A percentile compares a stretch with the other conserved stretches of the same genome.
phyloP scores from a whole-genome alignment of 2,329 filamentous ascomycete species.

The Didymella sp. region DNA sequence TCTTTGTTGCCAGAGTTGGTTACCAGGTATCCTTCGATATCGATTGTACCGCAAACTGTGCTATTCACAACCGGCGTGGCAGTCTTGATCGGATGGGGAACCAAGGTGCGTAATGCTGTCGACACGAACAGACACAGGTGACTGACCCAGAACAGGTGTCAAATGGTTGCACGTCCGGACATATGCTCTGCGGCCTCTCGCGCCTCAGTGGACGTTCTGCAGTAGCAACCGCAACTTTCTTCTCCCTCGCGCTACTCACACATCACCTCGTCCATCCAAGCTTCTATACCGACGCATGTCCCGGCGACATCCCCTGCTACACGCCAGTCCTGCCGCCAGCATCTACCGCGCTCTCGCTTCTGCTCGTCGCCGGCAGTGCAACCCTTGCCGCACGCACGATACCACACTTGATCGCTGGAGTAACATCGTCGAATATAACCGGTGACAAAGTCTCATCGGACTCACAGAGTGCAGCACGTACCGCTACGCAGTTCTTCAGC shows the following conservation, averaged over 20 bases:
- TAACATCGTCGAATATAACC: conserved; percentile 2
- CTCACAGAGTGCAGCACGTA: conserved; percentile 34
- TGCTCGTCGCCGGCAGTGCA: conserved; percentile 46
- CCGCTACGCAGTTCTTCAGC: conserved; percentile 53
- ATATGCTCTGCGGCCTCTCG: conserved; percentile 62
- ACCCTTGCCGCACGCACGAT: conserved; percentile 31
- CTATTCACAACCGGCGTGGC: conserved; percentile 53
- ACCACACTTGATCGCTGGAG: conserved; percentile 31
- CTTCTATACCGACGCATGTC: conserved; percentile 51
- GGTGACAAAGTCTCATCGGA: background rate
- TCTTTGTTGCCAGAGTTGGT: conserved; percentile 54
- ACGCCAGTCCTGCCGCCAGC: conserved; percentile 53
- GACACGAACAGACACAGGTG: background rate
- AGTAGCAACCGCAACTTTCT: conserved; percentile 52
- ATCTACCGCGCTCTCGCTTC: conserved; percentile 36
- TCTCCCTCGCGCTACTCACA: conserved; percentile 42
- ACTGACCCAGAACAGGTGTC: conserved; percentile 31
- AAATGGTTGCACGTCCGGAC: conserved; percentile 62
- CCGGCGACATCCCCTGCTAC: conserved; percentile 54
- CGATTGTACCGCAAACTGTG: conserved; percentile 45
- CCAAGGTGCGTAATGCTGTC: conserved; percentile 52
- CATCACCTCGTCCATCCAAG: conserved; percentile 51
- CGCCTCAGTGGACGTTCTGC: conserved; percentile 59
- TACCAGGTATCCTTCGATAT: conserved; percentile 52
- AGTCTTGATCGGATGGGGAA: conserved; percentile 59